Conservation (phyloP, 2,329 filamentous ascomycete species). For the Hypoxylon rubiginosum region DNA sequence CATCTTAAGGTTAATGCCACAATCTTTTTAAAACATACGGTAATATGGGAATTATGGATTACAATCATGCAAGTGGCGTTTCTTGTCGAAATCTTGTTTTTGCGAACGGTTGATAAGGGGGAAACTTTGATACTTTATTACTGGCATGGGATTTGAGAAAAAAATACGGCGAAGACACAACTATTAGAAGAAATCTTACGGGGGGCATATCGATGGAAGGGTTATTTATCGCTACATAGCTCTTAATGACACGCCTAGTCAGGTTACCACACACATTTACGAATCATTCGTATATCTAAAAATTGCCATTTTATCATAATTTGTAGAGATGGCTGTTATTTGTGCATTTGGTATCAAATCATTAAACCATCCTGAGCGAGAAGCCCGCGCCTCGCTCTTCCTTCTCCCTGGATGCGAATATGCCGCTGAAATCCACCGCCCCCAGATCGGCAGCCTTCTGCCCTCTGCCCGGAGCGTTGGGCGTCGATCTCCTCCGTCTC, state of each 20-base stretch:
- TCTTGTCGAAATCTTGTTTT: slow-evolving; percentile 15
- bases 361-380: slow-evolving; percentile 71
- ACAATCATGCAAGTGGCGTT: slow-evolving; percentile 41
- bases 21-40: slow-evolving; percentile 26
- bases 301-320: slow-evolving; percentile 37
- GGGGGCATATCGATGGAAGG: slow-evolving; percentile 22
- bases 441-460: slow-evolving; percentile 71
- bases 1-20: slow-evolving; percentile 24
- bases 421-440: slow-evolving; percentile 75
- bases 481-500: slow-evolving; percentile 77
- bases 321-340: slow-evolving; percentile 27
- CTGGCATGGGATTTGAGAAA: slow-evolving; percentile 36
- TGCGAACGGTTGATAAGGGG: slow-evolving; percentile 11
- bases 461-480: slow-evolving; percentile 85
- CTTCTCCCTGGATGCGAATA: slow-evolving; percentile 75
- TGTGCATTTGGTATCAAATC: slow-evolving; percentile 16
- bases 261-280: slow-evolving; percentile 30
- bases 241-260: slow-evolving; percentile 41
- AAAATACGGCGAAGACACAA: slow-evolving; percentile 26
- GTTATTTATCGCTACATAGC: slow-evolving; percentile 42
- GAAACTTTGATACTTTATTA: not conserved
- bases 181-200: slow-evolving; percentile 36
- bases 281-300: slow-evolving; percentile 10
- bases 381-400: slow-evolving; percentile 77
- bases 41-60: slow-evolving; percentile 35